Evolutionary conservation across 208 protist species (phyloP).

Genomic region (Kentomonas sorsogonicus): DNA sequence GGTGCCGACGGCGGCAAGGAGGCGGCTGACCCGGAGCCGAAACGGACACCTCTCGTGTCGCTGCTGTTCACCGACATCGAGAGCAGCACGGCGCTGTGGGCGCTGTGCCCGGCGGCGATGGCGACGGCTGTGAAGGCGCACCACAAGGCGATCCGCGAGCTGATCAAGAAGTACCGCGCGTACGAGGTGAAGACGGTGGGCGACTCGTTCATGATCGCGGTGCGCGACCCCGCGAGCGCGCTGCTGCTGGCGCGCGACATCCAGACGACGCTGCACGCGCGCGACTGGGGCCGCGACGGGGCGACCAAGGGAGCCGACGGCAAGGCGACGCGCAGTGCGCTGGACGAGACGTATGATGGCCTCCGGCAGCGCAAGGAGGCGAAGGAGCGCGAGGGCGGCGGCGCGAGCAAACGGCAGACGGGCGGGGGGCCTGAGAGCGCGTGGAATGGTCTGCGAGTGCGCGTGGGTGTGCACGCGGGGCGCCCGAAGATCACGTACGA

Average conservation of each 20-base stretch:
- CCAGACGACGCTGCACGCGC: slow-evolving; percentile 31
- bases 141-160: slow-evolving; percentile 43
- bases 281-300: slow-evolving; percentile 46
- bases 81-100: slow-evolving; percentile 58
- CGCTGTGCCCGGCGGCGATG: slow-evolving; percentile 34
- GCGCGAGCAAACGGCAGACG: background rate
- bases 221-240: slow-evolving; percentile 18
- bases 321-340: slow-evolving; percentile 23
- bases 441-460: slow-evolving; percentile 19
- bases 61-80: slow-evolving; percentile 72
- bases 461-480: slow-evolving; percentile 32
- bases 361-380: slow-evolving; percentile 1
- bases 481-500: slow-evolving; percentile 19
- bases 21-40: too few relatives aligned
- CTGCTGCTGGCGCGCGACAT: slow-evolving; percentile 40
- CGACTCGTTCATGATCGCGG: slow-evolving; percentile 77
- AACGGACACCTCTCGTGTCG: slow-evolving; percentile 38
- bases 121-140: slow-evolving; percentile 28
- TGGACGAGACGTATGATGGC: slow-evolving; percentile 27
- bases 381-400: slow-evolving; percentile 1
- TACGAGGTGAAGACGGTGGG: slow-evolving; percentile 77
- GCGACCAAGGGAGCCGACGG: too few relatives aligned
- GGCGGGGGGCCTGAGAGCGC: background rate
- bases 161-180: slow-evolving; percentile 45
- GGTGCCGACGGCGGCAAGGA: too few relatives aligned